Evolutionary conservation across 1,284 basidiomycete species (phyloP).

Genomic region (Rhizopogon parksii): DNA sequence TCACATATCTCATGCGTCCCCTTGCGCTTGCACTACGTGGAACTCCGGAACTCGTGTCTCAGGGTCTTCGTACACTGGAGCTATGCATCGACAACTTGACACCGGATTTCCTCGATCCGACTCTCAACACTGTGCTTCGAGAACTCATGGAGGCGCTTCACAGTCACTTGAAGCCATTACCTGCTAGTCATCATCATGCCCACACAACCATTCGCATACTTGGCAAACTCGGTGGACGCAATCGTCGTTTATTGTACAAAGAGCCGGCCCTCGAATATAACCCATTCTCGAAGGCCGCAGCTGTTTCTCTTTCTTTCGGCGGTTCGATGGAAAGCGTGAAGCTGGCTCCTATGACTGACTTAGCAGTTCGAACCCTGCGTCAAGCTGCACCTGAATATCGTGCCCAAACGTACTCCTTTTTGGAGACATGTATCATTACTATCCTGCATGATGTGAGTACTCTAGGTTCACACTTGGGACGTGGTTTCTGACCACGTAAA

Average conservation of each 20-base stretch:
- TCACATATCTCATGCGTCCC: slow-evolving; percentile 95
- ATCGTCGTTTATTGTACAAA: slow-evolving; percentile 81
- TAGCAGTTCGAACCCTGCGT: slow-evolving; percentile 65
- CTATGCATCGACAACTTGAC: slow-evolving; percentile 99
- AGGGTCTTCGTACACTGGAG: slow-evolving; percentile 94
- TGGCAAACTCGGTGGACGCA: slow-evolving; percentile 95
- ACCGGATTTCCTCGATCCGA: slow-evolving; percentile 97
- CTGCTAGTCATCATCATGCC: slow-evolving; percentile 86
- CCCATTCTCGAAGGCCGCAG: slow-evolving; percentile 62
- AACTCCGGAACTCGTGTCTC: slow-evolving; percentile 85
- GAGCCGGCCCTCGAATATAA: slow-evolving; percentile 75
- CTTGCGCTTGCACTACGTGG: slow-evolving; percentile 89
- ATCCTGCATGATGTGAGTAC: slow-evolving; percentile 68
- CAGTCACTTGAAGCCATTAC: slow-evolving; percentile 84
- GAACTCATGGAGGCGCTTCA: slow-evolving; percentile 96
- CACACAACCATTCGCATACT: slow-evolving; percentile 96
- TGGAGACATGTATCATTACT: slow-evolving; percentile 70
- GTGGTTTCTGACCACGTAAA: background rate
- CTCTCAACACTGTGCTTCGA: slow-evolving; percentile 85
- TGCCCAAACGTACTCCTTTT: slow-evolving; percentile 69
- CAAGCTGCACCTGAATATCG: slow-evolving; percentile 59
- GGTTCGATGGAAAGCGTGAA: slow-evolving; percentile 66
- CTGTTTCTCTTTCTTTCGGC: slow-evolving; percentile 69
- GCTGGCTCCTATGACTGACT: slow-evolving; percentile 62
- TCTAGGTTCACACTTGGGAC: background rate